Percentiles rank a stretch among this genome's conserved stretches.
These are phyloP conservation scores for Flaveria floridana DNA, from an alignment of 140 eudicot species.

Conservation along the genomic window DNA sequence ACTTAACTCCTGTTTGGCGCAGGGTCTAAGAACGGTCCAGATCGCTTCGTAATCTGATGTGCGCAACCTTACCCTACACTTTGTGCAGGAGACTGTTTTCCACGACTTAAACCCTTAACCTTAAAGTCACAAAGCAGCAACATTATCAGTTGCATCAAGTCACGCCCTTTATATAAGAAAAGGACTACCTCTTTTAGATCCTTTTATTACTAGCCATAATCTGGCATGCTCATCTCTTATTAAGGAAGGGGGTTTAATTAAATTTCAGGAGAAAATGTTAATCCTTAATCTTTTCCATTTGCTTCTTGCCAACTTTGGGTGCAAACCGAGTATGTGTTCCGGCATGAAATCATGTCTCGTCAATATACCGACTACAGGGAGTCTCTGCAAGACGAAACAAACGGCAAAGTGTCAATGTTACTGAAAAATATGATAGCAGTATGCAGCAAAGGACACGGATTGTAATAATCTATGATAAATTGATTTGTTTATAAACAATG, in stretches of 20 bases:
- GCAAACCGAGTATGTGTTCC: constrained; percentile 72
- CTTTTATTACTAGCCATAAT: background rate
- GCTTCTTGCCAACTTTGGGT: constrained; percentile 54
- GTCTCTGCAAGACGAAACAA: constrained; percentile 49
- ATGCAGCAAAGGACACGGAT: background rate
- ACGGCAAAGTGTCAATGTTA: background rate
- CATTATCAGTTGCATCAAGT: too few species aligned
- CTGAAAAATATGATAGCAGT: background rate
- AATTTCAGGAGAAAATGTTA: constrained; percentile 33
- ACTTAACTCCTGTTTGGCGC: too few species aligned
- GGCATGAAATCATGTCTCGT: constrained; percentile 98
- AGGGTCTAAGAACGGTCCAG: too few species aligned
- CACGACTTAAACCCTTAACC: too few species aligned
- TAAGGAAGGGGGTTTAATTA: background rate
- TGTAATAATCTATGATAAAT: background rate
- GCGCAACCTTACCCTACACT: too few species aligned
- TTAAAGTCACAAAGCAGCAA: too few species aligned
- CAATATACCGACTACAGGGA: constrained; percentile 85
- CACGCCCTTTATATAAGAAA: too few species aligned
- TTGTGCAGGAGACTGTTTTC: too few species aligned
- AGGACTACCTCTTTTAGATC: background rate
- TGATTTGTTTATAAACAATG: background rate
- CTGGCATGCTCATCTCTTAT: background rate
- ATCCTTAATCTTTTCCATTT: constrained; percentile 74
- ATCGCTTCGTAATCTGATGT: too few species aligned